phyloP scores from a whole-genome alignment of 805 yeast genomes.

The Peterozyma xylosa region DNA sequence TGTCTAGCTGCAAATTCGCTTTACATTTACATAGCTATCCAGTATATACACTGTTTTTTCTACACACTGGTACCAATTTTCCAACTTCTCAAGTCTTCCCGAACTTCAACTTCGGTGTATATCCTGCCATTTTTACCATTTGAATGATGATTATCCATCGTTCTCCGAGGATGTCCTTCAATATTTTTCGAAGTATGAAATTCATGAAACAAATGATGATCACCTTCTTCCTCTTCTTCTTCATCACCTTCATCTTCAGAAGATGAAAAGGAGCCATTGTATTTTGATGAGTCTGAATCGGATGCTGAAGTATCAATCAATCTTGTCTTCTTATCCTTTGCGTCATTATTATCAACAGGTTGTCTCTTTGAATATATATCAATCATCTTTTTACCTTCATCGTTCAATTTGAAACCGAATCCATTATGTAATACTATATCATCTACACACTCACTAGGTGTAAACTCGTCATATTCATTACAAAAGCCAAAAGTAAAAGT shows the following conservation, averaged over 20 bases:
- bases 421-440: conserved; percentile 66
- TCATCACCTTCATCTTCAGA: conserved; percentile 1
- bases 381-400: conserved; percentile 32
- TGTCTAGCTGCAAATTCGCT: too few relatives aligned
- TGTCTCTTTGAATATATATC: conserved; percentile 15
- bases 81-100: conserved; percentile 37
- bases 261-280: background rate
- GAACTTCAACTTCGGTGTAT: conserved; percentile 17
- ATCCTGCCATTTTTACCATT: background rate
- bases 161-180: background rate
- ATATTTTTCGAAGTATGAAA: too few relatives aligned
- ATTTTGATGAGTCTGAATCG: too few relatives aligned
- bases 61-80: conserved; percentile 9
- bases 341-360: too few relatives aligned
- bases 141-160: background rate
- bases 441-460: conserved; percentile 65
- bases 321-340: too few relatives aligned
- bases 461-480: conserved; percentile 34
- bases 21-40: too few relatives aligned
- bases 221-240: background rate
- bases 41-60: too few relatives aligned
- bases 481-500: conserved; percentile 24
- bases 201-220: too few relatives aligned
- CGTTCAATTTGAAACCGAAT: conserved; percentile 54
- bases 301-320: too few relatives aligned